Evolutionary conservation across 257 asterid genomes (phyloP).

Genomic region (Solanum pimpinellifolium): DNA sequence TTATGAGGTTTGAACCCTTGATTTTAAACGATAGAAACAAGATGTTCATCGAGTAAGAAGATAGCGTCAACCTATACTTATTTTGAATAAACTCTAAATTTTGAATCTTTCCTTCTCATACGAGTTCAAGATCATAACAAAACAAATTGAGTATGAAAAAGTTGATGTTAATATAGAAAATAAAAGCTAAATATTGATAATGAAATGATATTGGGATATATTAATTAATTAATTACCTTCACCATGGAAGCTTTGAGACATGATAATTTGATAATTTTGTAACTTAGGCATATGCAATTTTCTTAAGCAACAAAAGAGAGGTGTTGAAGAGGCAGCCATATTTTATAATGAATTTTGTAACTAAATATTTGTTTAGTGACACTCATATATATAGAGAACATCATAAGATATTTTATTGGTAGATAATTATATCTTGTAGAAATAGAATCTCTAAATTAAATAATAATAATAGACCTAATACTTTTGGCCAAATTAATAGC

Average conservation of each 20-base stretch:
- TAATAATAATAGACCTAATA: too few species aligned
- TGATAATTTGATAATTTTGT: slow-evolving; percentile 13
- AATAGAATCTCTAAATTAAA: background rate
- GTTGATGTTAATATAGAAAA: background rate
- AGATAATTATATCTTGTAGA: background rate
- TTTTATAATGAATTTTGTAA: background rate
- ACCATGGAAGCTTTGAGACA: slow-evolving; percentile 18
- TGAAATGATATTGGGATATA: background rate
- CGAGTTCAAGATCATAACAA: background rate
- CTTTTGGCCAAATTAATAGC: background rate
- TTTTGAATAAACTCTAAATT: too few species aligned
- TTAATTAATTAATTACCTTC: slow-evolving; percentile 18
- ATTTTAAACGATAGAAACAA: background rate
- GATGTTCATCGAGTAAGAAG: background rate
- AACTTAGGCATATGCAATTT: slow-evolving; percentile 9
- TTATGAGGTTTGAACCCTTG: background rate
- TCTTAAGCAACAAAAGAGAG: background rate
- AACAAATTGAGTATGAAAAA: background rate
- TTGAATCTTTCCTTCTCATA: too few species aligned
- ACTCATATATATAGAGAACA: background rate
- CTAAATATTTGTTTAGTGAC: background rate
- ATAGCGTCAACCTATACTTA: background rate
- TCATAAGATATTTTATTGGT: background rate
- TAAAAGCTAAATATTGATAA: background rate
- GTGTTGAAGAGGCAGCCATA: slow-evolving; percentile 11